Evolutionary conservation across 805 yeast species (phyloP).

Genomic region (Kodamaea lidongshanica): DNA sequence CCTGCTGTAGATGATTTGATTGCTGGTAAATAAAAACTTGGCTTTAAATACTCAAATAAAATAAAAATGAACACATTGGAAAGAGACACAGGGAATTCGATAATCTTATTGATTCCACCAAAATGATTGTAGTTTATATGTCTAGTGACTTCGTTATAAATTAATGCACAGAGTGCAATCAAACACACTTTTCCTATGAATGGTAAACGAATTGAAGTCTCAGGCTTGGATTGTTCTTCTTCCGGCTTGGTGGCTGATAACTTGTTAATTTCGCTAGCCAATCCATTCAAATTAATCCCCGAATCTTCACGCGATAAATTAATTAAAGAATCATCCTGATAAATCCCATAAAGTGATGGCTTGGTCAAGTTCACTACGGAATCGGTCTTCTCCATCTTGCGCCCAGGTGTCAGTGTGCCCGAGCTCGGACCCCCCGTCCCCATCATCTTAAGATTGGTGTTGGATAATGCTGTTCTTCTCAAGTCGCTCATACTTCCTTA

Average conservation of each 20-base stretch:
- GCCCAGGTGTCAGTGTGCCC: slow-evolving; percentile 17
- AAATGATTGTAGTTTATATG: slow-evolving; percentile 48
- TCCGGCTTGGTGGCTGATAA: slow-evolving; percentile 1
- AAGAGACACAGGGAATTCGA: slow-evolving; percentile 15
- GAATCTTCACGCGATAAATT: slow-evolving; percentile 21
- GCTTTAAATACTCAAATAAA: slow-evolving; percentile 11
- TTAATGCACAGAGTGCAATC: slow-evolving; percentile 40
- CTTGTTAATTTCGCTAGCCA: slow-evolving; percentile 6
- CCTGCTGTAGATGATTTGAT: too few relatives aligned
- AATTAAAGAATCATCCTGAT: slow-evolving; percentile 38
- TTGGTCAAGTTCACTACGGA: slow-evolving; percentile 45
- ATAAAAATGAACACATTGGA: slow-evolving; percentile 12
- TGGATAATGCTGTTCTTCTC: slow-evolving; percentile 16
- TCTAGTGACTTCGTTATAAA: slow-evolving; percentile 47
- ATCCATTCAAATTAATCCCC: slow-evolving; percentile 12
- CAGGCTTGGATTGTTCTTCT: not conserved
- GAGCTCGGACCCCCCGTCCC: slow-evolving; percentile 10
- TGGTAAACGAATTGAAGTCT: not conserved
- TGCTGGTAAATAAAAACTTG: slow-evolving; percentile 8
- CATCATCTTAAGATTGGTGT: slow-evolving; percentile 14
- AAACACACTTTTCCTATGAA: slow-evolving; percentile 8
- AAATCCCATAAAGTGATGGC: slow-evolving; percentile 47
- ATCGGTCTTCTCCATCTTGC: slow-evolving; percentile 26
- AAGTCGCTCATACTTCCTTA: slow-evolving; percentile 7
- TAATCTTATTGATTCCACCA: slow-evolving; percentile 30